Evolutionary conservation across 805 yeast species (phyloP).

Genomic region (Barnettozyma botsteinii): DNA sequence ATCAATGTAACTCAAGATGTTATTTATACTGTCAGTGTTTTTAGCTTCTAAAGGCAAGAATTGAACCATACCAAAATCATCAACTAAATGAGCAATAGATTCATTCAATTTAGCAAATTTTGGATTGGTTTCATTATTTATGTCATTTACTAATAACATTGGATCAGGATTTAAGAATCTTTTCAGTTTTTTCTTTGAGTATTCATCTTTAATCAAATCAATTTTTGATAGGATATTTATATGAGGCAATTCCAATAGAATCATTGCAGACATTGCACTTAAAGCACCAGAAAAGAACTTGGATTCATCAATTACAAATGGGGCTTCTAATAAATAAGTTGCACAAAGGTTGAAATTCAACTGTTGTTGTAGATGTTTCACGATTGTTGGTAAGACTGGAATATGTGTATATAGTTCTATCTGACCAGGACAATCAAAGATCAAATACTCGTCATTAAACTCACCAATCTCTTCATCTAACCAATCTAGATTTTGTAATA

Average conservation of each 20-base stretch:
- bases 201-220: constrained; percentile 78
- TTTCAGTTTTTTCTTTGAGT: constrained; percentile 70
- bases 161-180: constrained; percentile 92
- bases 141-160: constrained; percentile 49
- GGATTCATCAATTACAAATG: constrained; percentile 83
- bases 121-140: constrained; percentile 46
- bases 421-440: constrained; percentile 97
- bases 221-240: constrained; percentile 82
- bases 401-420: constrained; percentile 92
- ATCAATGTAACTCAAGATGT: constrained; percentile 86
- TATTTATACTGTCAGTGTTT: constrained; percentile 66
- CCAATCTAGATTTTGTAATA: constrained; percentile 91
- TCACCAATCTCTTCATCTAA: constrained; percentile 96
- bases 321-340: constrained; percentile 86
- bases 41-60: constrained; percentile 84
- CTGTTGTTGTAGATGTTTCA: constrained; percentile 73
- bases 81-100: constrained; percentile 84
- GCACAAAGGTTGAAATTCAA: constrained; percentile 89
- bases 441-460: constrained; percentile 86
- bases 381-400: constrained; percentile 86
- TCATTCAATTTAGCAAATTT: constrained; percentile 67
- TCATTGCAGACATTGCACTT: constrained; percentile 98
- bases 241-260: constrained; percentile 89
- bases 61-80: constrained; percentile 98
- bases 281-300: constrained; percentile 94